These are phyloP conservation scores for Penicillium angulare DNA, from an alignment of 495 filamentous ascomycete genomes.

Conservation along the genomic window DNA sequence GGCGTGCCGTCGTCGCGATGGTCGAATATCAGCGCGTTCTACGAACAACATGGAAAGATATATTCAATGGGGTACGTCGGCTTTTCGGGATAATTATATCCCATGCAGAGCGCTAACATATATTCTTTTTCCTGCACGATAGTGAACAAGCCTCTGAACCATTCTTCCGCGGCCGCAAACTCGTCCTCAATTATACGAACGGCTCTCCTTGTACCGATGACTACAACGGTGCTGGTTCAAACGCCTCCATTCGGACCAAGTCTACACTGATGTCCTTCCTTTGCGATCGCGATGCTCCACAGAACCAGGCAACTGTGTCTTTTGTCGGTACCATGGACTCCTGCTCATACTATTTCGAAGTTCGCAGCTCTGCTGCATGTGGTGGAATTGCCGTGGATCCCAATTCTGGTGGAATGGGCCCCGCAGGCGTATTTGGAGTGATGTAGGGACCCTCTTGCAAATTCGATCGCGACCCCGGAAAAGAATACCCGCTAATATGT, in stretches of 20 bases:
- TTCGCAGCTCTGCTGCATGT: conserved; percentile 84
- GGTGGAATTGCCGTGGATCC: conserved; percentile 61
- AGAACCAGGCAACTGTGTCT: conserved; percentile 61
- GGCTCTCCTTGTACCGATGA: conserved; percentile 72
- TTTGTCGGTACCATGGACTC: conserved; percentile 86
- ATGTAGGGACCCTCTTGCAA: conserved; percentile 57
- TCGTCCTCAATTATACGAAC: conserved; percentile 87
- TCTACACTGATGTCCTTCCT: conserved; percentile 89
- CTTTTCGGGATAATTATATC: neutral
- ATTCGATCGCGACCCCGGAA: neutral
- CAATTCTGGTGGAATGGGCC: conserved; percentile 69
- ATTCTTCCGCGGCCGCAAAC: conserved; percentile 80
- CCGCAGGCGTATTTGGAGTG: conserved; percentile 86
- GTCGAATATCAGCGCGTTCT: conserved; percentile 91
- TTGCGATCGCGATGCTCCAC: conserved; percentile 73
- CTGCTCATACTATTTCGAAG: conserved; percentile 96
- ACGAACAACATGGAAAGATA: conserved; percentile 65
- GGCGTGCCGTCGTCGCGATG: conserved; percentile 62
- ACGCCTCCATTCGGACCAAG: conserved; percentile 58
- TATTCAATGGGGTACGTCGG: conserved; percentile 79
- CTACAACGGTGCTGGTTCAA: conserved; percentile 17
- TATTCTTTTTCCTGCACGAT: too few relatives aligned
- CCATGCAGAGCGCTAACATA: too few relatives aligned
- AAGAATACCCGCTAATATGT: conserved; percentile 15
- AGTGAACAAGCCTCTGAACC: conserved; percentile 69